phyloP scores from a whole-genome alignment of 2,329 filamentous ascomycete species.

The Penicillium sp. region DNA sequence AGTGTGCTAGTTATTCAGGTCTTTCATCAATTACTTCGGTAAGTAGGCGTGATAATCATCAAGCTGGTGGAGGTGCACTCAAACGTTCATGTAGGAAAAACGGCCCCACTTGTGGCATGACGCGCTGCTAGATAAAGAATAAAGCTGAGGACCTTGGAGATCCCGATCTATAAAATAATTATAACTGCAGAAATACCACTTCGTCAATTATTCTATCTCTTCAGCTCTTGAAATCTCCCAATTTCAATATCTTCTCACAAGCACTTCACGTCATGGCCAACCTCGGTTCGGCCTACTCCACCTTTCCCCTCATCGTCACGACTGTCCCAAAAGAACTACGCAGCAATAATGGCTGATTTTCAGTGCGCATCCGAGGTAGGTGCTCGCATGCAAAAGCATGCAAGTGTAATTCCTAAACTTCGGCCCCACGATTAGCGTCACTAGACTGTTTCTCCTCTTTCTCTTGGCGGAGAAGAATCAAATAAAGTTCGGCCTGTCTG shows the following conservation, averaged over 20 bases:
- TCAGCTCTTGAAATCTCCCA: background rate
- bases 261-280: background rate
- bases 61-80: background rate
- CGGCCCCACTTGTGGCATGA: background rate
- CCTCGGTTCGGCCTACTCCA: slow-evolving; percentile 2
- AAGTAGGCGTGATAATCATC: too few species aligned
- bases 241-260: background rate
- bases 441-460: background rate
- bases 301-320: slow-evolving; percentile 1
- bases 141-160: background rate
- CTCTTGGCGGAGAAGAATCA: background rate
- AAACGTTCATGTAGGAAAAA: background rate
- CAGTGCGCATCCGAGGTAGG: background rate
- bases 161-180: background rate
- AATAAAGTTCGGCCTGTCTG: background rate
- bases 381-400: background rate
- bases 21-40: too few species aligned
- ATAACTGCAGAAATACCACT: background rate
- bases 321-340: background rate
- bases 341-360: background rate
- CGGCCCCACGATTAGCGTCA: background rate
- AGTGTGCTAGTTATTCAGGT: too few species aligned
- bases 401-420: background rate
- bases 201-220: background rate
- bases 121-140: background rate